Base-by-base conservation (phyloP, 352 stramenopile genomes). In the Pythium brassicae region DNA sequence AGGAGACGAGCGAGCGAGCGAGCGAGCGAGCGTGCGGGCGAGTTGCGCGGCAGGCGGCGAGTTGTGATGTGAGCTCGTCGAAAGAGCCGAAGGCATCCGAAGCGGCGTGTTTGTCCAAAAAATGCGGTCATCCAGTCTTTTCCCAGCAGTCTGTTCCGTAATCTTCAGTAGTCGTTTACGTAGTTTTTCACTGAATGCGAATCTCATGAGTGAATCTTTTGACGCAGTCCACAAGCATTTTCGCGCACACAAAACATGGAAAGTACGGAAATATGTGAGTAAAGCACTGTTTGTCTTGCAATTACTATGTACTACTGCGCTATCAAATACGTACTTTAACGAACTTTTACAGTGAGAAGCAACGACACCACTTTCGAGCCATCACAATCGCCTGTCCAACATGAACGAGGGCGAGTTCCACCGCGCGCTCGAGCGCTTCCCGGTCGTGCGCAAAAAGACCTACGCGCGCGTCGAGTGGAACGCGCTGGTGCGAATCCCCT, bases 401-500 rank as follows among this genome's bases (percentile, higher is more conserved):
- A 92, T 92, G 82, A 76, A 92, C 69, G 79, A 89, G 20, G 29
- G 32, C 57, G 79, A 89, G 70, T 92, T 92, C 70, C 59, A 68
- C 63, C 69, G 70, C 35, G 59, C 82, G 71, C 63, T 92, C 45
- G 82, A 83, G 67, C 71, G 72, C 64, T 92, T 86, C 71, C 82
- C 82, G 0, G 72, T 90, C 34, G 82, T 90, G 69, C 82, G 82
- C 57, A 89, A 86, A 65, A 83, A 84, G 70, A 92, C 77, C 39
- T 72, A 87, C 60, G 74, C 67, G 57, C 82, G 79, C 52, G 82
- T 90, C 39, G 77, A 92, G 68, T 92, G 82, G 82, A 92, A 92
- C 55, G 70, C 76, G 29, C 73, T 87, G 65, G 82, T 87, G 32
- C 14, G 66, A 75, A 8, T 26, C n/a, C 14, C 23, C 19, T 35